Evolutionary conservation across 345 rosid species (phyloP), one percentile per base, ranked within the genome.

Genomic region (Toxicodendron radicans): DNA sequence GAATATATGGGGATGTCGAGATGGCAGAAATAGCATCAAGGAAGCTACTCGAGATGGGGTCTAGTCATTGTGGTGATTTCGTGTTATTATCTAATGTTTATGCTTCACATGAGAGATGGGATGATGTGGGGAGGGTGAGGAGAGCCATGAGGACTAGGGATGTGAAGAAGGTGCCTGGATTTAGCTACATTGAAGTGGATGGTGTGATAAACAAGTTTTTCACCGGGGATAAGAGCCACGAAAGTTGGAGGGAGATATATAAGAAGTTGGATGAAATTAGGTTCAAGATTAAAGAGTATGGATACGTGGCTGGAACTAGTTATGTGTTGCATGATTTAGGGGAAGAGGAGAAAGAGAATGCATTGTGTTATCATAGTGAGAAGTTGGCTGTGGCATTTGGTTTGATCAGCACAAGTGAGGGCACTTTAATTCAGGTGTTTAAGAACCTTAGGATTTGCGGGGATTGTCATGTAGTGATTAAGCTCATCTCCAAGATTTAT

Each of bases 371-470:
- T 80, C 98, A 92, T 45, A 91, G 98, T 70, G 97, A 91, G 88
- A 92, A 92, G 81, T 64, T 94, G 81, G 97, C 98, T 52, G 93
- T 92, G 75, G 90, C 95, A 12, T 94, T 85, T 72, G 95, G 97
- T 64, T 85, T 92, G 83, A 86, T 90, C 43, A 81, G 82, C 67
- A 79, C 66, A 18, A 71, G 77, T 3, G 87, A 88, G 59, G 81
- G 81, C 46, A 59, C 66, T 27, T 89, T 92, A 30, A 85, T 94
- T 79, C 92, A 84, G 74, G 95, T 94, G 73, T 87, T 91, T 49
- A 92, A 94, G 87, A 94, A 94, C 80, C 83, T 94, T 51, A 83
- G 97, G 73, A 94, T 92, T 53, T 91, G 97, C 75, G 92, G 94
- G 62, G 98, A 91, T 80, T 92, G 94, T 66, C 98, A 94, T 75